Evolutionary conservation across 345 rosid species (phyloP).

Genomic region (Eucalyptus regnans): DNA sequence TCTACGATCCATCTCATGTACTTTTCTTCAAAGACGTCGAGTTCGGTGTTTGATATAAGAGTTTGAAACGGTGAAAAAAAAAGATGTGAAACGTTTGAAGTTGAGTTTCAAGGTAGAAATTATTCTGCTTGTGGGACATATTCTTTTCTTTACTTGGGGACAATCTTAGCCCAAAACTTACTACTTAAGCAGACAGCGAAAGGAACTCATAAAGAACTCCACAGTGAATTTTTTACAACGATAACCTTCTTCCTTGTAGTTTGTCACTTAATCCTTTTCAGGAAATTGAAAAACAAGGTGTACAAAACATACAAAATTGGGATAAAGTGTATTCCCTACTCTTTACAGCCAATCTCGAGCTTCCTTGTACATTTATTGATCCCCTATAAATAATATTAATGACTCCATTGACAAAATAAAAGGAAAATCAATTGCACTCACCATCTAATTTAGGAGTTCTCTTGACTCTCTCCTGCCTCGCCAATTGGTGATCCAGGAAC

Average conservation of each 20-base stretch:
- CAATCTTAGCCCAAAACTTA: background rate
- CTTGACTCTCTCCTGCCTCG: slow-evolving; percentile 15
- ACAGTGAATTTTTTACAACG: background rate
- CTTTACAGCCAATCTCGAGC: background rate
- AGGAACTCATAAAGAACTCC: background rate
- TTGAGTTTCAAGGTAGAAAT: background rate
- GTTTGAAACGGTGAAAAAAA: background rate
- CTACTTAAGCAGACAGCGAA: background rate
- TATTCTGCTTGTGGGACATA: background rate
- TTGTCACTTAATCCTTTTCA: background rate
- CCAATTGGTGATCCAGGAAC: slow-evolving; percentile 38
- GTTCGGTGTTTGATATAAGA: background rate
- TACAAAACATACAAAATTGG: background rate
- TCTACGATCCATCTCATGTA: slow-evolving; percentile 14
- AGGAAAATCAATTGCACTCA: background rate
- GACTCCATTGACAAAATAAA: background rate
- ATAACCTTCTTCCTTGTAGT: background rate
- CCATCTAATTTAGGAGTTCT: background rate
- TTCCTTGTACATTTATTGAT: background rate
- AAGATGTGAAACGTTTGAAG: background rate
- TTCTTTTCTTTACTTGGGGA: slow-evolving; percentile 21
- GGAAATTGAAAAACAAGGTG: background rate
- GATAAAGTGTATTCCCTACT: background rate
- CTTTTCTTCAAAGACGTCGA: background rate
- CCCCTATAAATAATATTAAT: background rate